Conservation (phyloP, 306 rosid species). For the Rosa chinensis region DNA sequence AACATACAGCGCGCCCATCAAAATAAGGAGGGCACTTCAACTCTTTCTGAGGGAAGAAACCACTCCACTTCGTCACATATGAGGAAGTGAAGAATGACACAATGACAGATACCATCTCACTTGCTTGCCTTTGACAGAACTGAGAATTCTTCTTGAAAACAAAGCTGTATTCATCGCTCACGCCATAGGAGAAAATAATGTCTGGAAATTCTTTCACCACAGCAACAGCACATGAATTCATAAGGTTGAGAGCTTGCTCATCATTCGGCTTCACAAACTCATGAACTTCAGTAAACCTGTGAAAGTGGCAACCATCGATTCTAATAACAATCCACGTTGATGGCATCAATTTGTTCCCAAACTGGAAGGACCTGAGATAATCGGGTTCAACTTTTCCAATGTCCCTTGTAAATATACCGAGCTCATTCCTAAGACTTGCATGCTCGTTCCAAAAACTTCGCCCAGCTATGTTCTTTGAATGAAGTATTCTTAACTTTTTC, state of each 20-base stretch:
- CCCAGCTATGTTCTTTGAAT: conserved; percentile 58
- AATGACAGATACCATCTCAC: conserved; percentile 51
- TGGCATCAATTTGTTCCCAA: conserved; percentile 60
- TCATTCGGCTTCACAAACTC: conserved; percentile 91
- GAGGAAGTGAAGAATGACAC: conserved; percentile 75
- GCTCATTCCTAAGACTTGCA: conserved; percentile 55
- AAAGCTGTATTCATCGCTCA: conserved; percentile 83
- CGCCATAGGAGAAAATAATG: conserved; percentile 71
- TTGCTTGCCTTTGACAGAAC: conserved; percentile 51
- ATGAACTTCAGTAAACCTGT: conserved; percentile 67
- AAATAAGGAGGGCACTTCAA: conserved; percentile 67
- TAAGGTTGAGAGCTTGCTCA: conserved; percentile 72
- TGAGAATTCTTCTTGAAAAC: conserved; percentile 59
- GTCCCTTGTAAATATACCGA: conserved; percentile 58
- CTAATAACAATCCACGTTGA: conserved; percentile 72
- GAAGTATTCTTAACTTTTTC: conserved; percentile 49
- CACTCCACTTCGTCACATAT: conserved; percentile 63
- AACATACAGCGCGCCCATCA: conserved; percentile 86
- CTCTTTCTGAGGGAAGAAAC: conserved; percentile 51
- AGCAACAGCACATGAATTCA: conserved; percentile 77
- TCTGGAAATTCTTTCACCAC: conserved; percentile 66
- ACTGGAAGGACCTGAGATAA: conserved; percentile 68
- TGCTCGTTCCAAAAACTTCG: conserved; percentile 61
- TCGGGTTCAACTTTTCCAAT: conserved; percentile 69
- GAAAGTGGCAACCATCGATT: conserved; percentile 89